phyloP scores from a whole-genome alignment of 345 rosid genomes.

The Brassica nigra region DNA sequence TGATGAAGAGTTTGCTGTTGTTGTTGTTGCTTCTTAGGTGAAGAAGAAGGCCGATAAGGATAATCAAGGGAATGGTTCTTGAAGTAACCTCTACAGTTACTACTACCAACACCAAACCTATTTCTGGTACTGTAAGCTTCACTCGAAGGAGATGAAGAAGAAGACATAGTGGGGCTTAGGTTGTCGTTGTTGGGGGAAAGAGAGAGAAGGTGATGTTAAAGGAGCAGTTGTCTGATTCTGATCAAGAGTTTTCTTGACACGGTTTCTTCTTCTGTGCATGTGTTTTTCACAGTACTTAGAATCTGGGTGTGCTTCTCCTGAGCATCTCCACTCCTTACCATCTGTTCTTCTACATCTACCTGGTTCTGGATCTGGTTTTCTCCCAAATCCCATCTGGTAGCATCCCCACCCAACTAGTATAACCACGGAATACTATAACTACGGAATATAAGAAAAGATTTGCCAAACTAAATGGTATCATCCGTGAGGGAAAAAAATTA shows the following conservation, averaged over 20 bases:
- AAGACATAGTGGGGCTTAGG: conserved; percentile 39
- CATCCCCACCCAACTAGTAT: conserved; percentile 69
- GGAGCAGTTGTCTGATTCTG: conserved; percentile 44
- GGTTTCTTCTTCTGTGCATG: conserved; percentile 95
- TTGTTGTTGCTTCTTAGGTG: conserved; percentile 37
- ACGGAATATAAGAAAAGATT: too few relatives aligned
- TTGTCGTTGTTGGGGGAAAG: conserved; percentile 36
- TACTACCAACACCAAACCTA: conserved; percentile 27
- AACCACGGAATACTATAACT: too few relatives aligned
- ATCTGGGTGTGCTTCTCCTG: conserved; percentile 82
- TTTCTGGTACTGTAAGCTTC: conserved; percentile 36
- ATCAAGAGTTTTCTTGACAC: conserved; percentile 90
- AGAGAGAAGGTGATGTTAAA: conserved; percentile 40
- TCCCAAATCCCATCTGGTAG: conserved; percentile 79
- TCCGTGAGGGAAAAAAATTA: too few relatives aligned
- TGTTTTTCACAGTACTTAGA: conserved; percentile 92
- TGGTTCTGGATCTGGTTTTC: conserved; percentile 89
- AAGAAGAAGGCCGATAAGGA: conserved; percentile 45
- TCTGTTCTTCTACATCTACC: conserved; percentile 98
- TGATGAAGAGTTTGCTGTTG: conserved; percentile 36
- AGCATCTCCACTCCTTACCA: conserved; percentile 96
- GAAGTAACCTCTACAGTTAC: conserved; percentile 31
- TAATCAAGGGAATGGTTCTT: conserved; percentile 45
- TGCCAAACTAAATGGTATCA: too few relatives aligned
- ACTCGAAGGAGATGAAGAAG: conserved; percentile 36